Evolutionary conservation across 2,329 filamentous ascomycete species (phyloP), one percentile per base, ranked within the genome.

Genomic region (Colletotrichum orchidophilum): DNA sequence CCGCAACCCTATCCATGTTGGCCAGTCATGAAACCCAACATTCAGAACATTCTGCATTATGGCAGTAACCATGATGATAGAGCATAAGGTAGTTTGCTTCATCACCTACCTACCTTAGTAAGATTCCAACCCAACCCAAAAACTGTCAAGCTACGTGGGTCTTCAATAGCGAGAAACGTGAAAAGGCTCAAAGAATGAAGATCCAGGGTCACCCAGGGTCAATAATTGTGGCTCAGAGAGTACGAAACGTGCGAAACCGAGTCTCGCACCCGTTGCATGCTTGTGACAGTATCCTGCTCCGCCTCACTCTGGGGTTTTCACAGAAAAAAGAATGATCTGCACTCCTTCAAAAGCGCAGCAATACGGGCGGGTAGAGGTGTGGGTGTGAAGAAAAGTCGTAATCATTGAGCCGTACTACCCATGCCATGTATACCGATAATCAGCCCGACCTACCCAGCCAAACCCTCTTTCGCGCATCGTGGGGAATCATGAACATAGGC

Each of bases 321-420:
- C 18, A 46, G 39, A 15, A 46, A 8, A n/a, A n/a, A 9, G 50
- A 31, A 18, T 21, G 11, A 26, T 5, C n/a, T n/a, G 24, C 13
- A 21, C 21, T 29, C 33, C 21, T 60, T 60, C 13, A 24, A 8
- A 3, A 29, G 42, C 42, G 35, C 13, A 50, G 12, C 31, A 24
- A 21, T 18, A 29, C 18, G 26, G 9, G 18, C 5, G 4, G 9
- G 53, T 24, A n/a, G 13, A 27, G 24, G 7, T 46, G 46, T 49
- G 11, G 33, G n/a, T 39, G 54, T n/a, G 52, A 53, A 21, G 35
- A 35, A 59, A 61, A 68, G 57, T 72, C 55, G 61, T 72, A 39
- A 65, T 65, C 66, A 72, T 72, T 72, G 70, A 72, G 46, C 66
- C 66, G 26, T 60, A 60, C 66, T 72, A 65, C 53, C 67, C 31